A percentile compares a stretch with the other conserved stretches of the same genome.
These are phyloP conservation scores for Fusarium verticillioides DNA, from an alignment of 2,329 filamentous ascomycete species.

Conservation along the genomic window DNA sequence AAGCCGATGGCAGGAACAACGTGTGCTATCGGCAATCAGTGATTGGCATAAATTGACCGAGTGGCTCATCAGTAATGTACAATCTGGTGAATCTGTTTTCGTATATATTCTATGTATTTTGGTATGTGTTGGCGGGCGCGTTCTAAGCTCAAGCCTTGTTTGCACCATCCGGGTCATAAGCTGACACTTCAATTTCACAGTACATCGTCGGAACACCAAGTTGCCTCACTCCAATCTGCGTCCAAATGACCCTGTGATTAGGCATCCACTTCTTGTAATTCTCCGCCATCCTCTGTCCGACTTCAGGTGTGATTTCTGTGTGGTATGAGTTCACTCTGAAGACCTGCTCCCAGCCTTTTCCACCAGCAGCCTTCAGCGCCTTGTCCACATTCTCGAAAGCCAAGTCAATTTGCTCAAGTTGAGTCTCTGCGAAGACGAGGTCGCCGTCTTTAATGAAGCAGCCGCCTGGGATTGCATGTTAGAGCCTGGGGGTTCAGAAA, in stretches of 20 bases:
- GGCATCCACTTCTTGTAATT: slow-evolving; percentile 62
- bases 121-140: too few species aligned
- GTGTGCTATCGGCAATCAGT: not conserved
- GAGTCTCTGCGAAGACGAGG: slow-evolving; percentile 49
- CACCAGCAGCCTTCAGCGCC: slow-evolving; percentile 60
- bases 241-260: slow-evolving; percentile 63
- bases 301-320: slow-evolving; percentile 52
- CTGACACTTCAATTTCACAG: slow-evolving; percentile 66
- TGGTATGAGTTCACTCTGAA: slow-evolving; percentile 59
- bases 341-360: slow-evolving; percentile 65
- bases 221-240: slow-evolving; percentile 58
- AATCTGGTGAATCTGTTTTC: accelerated
- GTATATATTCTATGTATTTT: accelerated
- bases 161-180: slow-evolving; percentile 40
- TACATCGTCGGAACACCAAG: slow-evolving; percentile 62
- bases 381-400: slow-evolving; percentile 66
- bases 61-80: too few species aligned
- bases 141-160: not conserved
- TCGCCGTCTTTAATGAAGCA: slow-evolving; percentile 39
- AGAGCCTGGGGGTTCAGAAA: not conserved
- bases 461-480: slow-evolving; percentile 38
- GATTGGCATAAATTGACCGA: too few species aligned
- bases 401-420: slow-evolving; percentile 57
- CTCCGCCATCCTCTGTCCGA: slow-evolving; percentile 52
- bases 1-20: accelerated